Percentiles rank a stretch among this genome's conserved stretches.
Conservation (phyloP, 2,329 filamentous ascomycete species). For the Aspergillus quadrilineatus region DNA sequence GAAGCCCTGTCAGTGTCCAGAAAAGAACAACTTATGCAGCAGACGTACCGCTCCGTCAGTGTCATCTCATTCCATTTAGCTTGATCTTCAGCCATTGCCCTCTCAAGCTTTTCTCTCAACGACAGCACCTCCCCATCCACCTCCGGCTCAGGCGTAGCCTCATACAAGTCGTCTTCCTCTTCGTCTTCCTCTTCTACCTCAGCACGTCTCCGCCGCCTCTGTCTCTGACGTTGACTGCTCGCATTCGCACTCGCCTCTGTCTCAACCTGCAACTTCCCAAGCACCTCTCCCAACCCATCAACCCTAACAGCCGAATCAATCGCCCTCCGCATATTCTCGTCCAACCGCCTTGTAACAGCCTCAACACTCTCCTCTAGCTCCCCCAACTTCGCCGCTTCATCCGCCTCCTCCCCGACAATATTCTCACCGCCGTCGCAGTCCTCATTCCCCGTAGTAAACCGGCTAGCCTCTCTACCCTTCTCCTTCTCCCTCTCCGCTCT, state of each 20-base stretch:
- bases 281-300: conserved; percentile 43
- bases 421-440: conserved; percentile 23
- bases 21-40: conserved; percentile 24
- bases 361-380: conserved; percentile 49
- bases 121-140: conserved; percentile 26
- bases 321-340: conserved; percentile 56
- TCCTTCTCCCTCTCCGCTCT: conserved; percentile 32
- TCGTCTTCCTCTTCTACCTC: conserved; percentile 23
- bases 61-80: conserved; percentile 39
- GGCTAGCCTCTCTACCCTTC: background rate
- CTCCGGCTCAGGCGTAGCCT: conserved; percentile 40
- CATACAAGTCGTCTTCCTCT: conserved; percentile 38
- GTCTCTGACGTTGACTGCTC: conserved; percentile 29
- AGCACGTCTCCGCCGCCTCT: conserved; percentile 25
- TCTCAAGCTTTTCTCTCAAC: conserved; percentile 36
- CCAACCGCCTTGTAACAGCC: conserved; percentile 55
- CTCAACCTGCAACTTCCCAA: conserved; percentile 47
- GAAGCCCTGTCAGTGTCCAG: background rate
- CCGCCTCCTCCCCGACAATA: conserved; percentile 33
- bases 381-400: conserved; percentile 43
- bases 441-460: conserved; percentile 21
- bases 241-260: conserved; percentile 28
- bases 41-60: conserved; percentile 43
- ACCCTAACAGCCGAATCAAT: conserved; percentile 57
- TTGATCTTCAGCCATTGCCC: conserved; percentile 34